A percentile compares a stretch with the other conserved stretches of the same genome.
Evolutionary conservation across 441 rosid genomes (phyloP).

Genomic region (Erysimum pusillum): DNA sequence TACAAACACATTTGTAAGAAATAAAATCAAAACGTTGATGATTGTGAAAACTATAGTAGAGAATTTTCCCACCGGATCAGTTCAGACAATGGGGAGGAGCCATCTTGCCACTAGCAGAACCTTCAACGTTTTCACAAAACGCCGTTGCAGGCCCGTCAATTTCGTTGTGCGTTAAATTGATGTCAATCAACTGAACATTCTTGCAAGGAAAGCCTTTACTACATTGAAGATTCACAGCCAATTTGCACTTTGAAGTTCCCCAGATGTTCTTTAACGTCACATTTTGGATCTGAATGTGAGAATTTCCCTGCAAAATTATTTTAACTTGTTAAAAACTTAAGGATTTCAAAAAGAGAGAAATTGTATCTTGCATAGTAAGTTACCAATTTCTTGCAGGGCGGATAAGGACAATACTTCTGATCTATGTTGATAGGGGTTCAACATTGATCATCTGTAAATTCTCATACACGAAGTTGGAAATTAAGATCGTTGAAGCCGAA

Average conservation of each 20-base stretch:
- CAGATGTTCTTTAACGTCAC: conserved; percentile 28
- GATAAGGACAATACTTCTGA: conserved; percentile 31
- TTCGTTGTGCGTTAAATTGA: conserved; percentile 2
- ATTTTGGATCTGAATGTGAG: conserved; percentile 26
- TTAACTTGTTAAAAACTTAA: neutral
- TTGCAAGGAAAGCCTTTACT: conserved; percentile 28
- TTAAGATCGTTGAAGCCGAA: neutral
- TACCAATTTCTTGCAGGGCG: conserved; percentile 17
- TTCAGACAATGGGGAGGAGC: conserved; percentile 22
- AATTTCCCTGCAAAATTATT: conserved; percentile 4
- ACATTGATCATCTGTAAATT: conserved; percentile 31
- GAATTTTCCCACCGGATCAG: neutral
- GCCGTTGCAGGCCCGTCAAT: neutral
- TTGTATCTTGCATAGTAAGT: neutral
- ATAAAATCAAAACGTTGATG: neutral
- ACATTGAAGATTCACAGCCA: conserved; percentile 29
- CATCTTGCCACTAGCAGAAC: conserved; percentile 26
- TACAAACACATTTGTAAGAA: neutral
- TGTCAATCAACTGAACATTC: conserved; percentile 9
- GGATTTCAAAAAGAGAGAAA: too few species aligned
- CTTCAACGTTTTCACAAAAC: conserved; percentile 31
- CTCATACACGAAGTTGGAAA: conserved; percentile 3
- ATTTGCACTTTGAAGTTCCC: conserved; percentile 25
- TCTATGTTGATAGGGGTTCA: conserved; percentile 15
- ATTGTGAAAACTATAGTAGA: neutral